phyloP scores from a whole-genome alignment of 352 stramenopile genomes.

The Phytopythium vexans region DNA sequence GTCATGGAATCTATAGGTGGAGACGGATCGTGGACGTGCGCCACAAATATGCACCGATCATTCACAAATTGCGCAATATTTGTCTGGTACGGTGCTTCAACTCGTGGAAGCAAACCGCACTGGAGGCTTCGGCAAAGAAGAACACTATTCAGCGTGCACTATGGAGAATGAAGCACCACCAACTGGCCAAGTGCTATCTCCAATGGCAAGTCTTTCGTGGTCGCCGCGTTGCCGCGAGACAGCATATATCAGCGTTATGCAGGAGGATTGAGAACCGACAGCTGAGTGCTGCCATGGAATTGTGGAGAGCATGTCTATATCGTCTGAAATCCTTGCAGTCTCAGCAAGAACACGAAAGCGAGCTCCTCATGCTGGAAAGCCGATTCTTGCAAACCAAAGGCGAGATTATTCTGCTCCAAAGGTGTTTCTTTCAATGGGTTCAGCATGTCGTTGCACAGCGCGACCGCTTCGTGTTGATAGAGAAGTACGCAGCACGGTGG shows the following conservation, averaged over 20 bases:
- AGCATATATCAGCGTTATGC: not conserved
- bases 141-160: conserved; percentile 24
- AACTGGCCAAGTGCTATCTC: conserved; percentile 23
- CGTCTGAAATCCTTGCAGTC: not conserved
- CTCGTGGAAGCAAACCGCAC: conserved; percentile 36
- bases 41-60: conserved; percentile 6
- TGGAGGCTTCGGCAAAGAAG: conserved; percentile 10
- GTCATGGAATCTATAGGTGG: not conserved
- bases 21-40: not conserved
- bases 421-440: conserved; percentile 24
- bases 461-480: conserved; percentile 6
- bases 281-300: not conserved
- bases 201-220: conserved; percentile 22
- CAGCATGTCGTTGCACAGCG: conserved; percentile 5
- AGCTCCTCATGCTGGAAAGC: conserved; percentile 8
- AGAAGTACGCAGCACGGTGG: conserved; percentile 17
- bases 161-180: conserved; percentile 29
- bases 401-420: conserved; percentile 15
- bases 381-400: conserved; percentile 18
- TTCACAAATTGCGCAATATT: conserved; percentile 32
- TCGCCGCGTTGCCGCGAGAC: not conserved
- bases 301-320: too few relatives aligned
- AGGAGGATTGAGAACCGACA: not conserved
- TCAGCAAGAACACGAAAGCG: not conserved
- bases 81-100: conserved; percentile 40